These are phyloP conservation scores for Alopecurus myosuroides DNA, from an alignment of 176 grass and related monocot genomes.

Conservation along the genomic window DNA sequence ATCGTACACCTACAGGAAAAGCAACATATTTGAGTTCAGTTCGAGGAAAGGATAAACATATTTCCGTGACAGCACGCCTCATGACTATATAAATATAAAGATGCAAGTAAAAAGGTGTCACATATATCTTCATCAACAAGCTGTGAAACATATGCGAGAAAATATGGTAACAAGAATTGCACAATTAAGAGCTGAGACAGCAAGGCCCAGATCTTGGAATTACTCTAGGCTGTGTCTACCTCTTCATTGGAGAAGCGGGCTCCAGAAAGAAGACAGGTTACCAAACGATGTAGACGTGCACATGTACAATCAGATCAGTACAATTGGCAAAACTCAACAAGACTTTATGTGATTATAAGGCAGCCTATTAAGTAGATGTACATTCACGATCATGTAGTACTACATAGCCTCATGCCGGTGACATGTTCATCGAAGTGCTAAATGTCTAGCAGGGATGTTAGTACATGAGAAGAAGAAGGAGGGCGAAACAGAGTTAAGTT, in stretches of 20 bases:
- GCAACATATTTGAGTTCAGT: neutral
- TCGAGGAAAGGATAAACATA: neutral
- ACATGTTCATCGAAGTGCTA: neutral
- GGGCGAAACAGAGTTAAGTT: too few relatives aligned
- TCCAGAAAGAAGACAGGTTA: neutral
- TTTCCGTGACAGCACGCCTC: neutral
- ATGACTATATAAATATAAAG: neutral
- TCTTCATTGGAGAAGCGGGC: neutral
- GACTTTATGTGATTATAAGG: neutral
- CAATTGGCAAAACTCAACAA: neutral
- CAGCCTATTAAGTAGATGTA: neutral
- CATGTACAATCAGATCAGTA: neutral
- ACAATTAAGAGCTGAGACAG: neutral
- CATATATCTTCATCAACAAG: neutral
- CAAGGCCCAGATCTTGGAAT: neutral
- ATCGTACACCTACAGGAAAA: conserved; percentile 68
- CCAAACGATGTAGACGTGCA: neutral
- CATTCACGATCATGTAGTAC: neutral
- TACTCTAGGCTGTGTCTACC: neutral
- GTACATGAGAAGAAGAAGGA: too few relatives aligned
- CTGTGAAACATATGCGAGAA: neutral
- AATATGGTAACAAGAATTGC: neutral
- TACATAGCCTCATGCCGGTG: neutral
- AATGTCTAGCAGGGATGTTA: too few relatives aligned
- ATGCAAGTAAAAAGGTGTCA: neutral